A percentile compares a stretch with the other conserved stretches of the same genome.
These are phyloP conservation scores for Delphinella strobiligena DNA, from an alignment of 2,329 filamentous ascomycete genomes.

Conservation along the genomic window DNA sequence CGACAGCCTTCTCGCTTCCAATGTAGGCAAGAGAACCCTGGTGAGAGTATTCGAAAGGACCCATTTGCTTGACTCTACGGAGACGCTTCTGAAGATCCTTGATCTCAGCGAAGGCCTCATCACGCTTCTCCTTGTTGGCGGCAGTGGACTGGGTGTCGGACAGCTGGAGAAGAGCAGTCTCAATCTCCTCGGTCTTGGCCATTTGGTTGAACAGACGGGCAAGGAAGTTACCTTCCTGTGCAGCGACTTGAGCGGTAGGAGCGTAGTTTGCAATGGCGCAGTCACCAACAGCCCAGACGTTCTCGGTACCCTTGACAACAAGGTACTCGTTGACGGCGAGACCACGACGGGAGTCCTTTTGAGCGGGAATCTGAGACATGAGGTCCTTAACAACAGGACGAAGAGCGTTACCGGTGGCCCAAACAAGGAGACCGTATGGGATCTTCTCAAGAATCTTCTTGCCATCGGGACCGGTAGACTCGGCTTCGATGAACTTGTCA, in stretches of 20 bases:
- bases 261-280: conserved; percentile 96
- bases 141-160: conserved; percentile 48
- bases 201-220: conserved; percentile 97
- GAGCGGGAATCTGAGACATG: conserved; percentile 81
- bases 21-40: conserved; percentile 96
- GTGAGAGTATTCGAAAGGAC: conserved; percentile 97
- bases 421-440: conserved; percentile 91
- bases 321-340: conserved; percentile 97
- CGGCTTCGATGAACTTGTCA: conserved; percentile 83
- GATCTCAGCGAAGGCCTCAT: conserved; percentile 59
- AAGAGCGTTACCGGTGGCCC: conserved; percentile 94
- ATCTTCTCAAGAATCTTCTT: conserved; percentile 70
- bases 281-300: conserved; percentile 96
- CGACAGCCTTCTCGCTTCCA: conserved; percentile 93
- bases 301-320: conserved; percentile 90
- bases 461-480: conserved; percentile 69
- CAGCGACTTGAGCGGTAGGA: conserved; percentile 90
- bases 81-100: conserved; percentile 77
- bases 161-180: conserved; percentile 61
- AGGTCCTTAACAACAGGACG: conserved; percentile 84
- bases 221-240: conserved; percentile 90
- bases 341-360: conserved; percentile 88
- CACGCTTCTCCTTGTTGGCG: conserved; percentile 50
- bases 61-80: conserved; percentile 82
- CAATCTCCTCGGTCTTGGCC: conserved; percentile 82